These are phyloP conservation scores for Linnemannia exigua DNA, from an alignment of 192 early-diverging fungal species.

Conservation along the genomic window DNA sequence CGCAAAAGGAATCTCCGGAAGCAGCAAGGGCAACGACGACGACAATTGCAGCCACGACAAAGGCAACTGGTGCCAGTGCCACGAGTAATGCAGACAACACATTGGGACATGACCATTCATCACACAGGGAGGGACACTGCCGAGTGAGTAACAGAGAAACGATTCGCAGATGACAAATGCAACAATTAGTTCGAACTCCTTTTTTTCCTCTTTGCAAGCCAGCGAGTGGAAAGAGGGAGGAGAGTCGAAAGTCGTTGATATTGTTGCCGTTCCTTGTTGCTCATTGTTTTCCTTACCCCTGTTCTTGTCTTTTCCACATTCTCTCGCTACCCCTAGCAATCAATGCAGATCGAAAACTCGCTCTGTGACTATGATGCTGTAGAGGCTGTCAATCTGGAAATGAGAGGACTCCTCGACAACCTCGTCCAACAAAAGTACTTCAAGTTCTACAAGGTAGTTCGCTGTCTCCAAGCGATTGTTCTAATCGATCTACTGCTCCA, in stretches of 20 bases:
- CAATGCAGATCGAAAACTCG: slow-evolving; percentile 67
- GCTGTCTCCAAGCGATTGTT: not conserved
- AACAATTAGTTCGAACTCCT: not conserved
- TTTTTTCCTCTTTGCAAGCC: not conserved
- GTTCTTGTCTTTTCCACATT: not conserved
- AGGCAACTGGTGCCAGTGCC: not conserved
- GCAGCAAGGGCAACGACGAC: not conserved
- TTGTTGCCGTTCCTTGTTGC: not conserved
- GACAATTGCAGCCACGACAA: not conserved
- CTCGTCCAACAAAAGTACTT: slow-evolving; percentile 91
- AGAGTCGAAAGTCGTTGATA: not conserved
- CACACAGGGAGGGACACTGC: not conserved
- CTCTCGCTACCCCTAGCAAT: slow-evolving; percentile 41
- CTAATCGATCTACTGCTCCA: not conserved
- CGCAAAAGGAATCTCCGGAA: not conserved
- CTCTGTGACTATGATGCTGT: slow-evolving; percentile 80
- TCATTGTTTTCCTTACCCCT: not conserved
- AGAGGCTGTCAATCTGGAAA: slow-evolving; percentile 78
- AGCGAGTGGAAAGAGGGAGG: not conserved
- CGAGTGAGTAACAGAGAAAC: not conserved
- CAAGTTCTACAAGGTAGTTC: slow-evolving; percentile 83
- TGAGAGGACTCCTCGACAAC: slow-evolving; percentile 72
- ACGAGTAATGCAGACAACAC: not conserved
- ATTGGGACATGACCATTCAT: not conserved
- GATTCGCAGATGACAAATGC: slow-evolving; percentile 8